Conservation (phyloP, 208 protist species). For the Crithidia acanthocephali region DNA sequence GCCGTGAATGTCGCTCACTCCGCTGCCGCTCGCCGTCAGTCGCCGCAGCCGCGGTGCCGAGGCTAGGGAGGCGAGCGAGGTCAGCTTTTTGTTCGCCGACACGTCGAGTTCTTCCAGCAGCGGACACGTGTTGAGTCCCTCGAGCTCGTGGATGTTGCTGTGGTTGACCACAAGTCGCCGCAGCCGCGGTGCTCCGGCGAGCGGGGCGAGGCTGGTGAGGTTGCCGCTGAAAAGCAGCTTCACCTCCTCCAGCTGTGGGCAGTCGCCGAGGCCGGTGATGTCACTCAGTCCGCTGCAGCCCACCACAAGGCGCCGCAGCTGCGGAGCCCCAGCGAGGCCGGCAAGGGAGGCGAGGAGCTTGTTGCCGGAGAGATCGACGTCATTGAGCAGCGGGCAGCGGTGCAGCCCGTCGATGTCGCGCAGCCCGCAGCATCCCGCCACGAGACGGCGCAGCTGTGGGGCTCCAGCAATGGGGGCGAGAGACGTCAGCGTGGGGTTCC, state of each 20-base stretch:
- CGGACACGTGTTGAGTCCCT: conserved; percentile 7
- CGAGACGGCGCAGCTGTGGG: neutral
- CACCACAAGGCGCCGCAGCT: neutral
- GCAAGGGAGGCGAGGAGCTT: neutral
- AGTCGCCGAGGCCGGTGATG: conserved; percentile 6
- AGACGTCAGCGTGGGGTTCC: conserved; percentile 1
- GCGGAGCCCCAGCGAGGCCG: conserved; percentile 2
- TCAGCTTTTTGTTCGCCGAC: conserved; percentile 2
- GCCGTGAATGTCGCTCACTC: neutral
- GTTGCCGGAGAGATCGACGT: conserved; percentile 8
- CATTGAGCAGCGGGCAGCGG: conserved; percentile 1
- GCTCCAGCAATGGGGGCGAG: conserved; percentile 6
- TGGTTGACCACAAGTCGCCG: neutral
- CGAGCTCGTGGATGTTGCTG: conserved; percentile 4
- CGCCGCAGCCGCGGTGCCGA: conserved; percentile 3
- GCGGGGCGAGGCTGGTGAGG: neutral
- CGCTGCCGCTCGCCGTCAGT: neutral
- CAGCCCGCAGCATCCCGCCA: neutral
- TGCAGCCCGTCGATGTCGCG: conserved; percentile 9
- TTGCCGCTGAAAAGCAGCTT: neutral
- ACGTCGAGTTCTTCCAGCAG: conserved; percentile 9
- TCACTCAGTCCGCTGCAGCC: conserved; percentile 7
- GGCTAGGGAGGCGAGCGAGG: neutral
- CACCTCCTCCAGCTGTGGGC: conserved; percentile 6
- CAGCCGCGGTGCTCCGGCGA: conserved; percentile 5